Conservation (phyloP, 148 eudicot genomes). For the Heliosperma pusillum region DNA sequence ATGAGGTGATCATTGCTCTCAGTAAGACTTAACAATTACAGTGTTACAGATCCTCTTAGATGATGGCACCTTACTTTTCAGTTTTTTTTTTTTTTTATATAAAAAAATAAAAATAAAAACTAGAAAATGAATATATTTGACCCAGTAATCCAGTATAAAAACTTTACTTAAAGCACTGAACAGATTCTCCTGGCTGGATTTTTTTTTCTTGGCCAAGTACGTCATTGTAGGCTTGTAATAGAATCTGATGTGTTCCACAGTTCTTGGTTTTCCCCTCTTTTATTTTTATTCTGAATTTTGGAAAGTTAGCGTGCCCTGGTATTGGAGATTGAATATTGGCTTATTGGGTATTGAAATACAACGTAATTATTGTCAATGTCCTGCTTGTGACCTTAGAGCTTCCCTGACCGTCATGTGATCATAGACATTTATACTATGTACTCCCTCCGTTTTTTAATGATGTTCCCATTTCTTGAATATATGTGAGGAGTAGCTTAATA, state of each 20-base stretch:
- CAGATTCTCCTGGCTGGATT: not conserved
- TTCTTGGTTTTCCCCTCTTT: not conserved
- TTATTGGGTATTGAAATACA: not conserved
- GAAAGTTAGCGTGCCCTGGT: not conserved
- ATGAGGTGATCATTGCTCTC: not conserved
- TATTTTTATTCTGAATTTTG: not conserved
- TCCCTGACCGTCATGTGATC: not conserved
- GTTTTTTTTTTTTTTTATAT: not conserved
- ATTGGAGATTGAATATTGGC: too few species aligned
- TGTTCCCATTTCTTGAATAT: too few species aligned
- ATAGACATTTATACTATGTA: not conserved
- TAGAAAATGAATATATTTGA: not conserved
- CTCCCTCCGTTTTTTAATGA: too few species aligned
- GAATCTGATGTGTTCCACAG: slow-evolving; percentile 2
- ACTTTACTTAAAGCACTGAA: not conserved
- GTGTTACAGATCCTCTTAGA: not conserved
- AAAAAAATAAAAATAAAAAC: too few species aligned
- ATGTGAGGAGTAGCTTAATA: too few species aligned
- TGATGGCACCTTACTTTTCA: not conserved
- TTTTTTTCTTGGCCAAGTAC: not conserved
- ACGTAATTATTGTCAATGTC: not conserved
- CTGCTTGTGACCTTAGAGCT: slow-evolving; percentile 11
- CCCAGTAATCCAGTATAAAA: not conserved
- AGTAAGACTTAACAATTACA: not conserved
- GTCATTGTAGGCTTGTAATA: not conserved